Percentiles rank a stretch among this genome's conserved stretches.
These are phyloP conservation scores for Coemansia sp. DNA, from an alignment of 192 early-diverging fungal species.

Conservation along the genomic window DNA sequence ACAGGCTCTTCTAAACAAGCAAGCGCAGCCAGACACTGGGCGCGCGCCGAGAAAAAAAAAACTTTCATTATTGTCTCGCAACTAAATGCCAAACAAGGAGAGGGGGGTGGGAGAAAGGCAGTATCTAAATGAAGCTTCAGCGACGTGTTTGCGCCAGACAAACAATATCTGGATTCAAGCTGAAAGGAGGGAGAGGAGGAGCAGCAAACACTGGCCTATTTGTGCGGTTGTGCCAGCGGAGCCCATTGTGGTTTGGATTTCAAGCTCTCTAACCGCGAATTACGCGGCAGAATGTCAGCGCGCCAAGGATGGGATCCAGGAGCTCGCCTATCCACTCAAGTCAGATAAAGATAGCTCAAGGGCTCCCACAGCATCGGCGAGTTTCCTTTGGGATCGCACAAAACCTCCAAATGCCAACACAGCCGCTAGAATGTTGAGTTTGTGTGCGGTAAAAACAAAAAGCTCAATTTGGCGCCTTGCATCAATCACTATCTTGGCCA, in stretches of 20 bases:
- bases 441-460: not conserved
- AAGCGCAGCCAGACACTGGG: not conserved
- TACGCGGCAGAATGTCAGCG: not conserved
- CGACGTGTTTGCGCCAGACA: constrained; percentile 3
- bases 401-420: too few species aligned
- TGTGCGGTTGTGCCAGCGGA: not conserved
- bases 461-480: not conserved
- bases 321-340: too few species aligned
- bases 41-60: not conserved
- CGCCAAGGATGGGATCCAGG: not conserved
- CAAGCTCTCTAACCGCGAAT: not conserved
- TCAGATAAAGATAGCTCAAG: too few species aligned
- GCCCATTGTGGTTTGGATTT: not conserved
- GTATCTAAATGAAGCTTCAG: constrained; percentile 13
- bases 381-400: too few species aligned
- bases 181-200: constrained; percentile 6
- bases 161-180: constrained; percentile 8
- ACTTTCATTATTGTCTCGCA: not conserved
- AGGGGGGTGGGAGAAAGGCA: constrained; percentile 2
- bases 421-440: too few species aligned
- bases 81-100: constrained; percentile 12
- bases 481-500: not conserved
- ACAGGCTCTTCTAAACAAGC: not conserved
- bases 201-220: not conserved
- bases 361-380: not conserved